A percentile compares a stretch with the other conserved stretches of the same genome.
phyloP scores from a whole-genome alignment of 768 basidiomycete genomes.

The Sarcodon aspratus region DNA sequence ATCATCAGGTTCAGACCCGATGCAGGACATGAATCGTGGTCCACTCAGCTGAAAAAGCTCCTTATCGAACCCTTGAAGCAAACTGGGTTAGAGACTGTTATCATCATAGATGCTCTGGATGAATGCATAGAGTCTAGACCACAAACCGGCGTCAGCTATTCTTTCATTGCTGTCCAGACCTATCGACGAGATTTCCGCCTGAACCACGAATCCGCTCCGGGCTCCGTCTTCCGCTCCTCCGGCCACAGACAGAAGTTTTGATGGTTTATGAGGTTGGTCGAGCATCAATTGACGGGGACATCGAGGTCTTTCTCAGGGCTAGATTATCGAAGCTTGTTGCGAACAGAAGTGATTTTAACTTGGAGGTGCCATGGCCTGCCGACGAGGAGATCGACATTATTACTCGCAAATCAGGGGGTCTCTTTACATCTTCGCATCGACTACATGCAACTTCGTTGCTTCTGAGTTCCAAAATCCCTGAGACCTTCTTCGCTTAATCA shows the following conservation, averaged over 20 bases:
- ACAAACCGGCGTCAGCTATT: slow-evolving; percentile 2
- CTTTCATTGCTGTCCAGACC: slow-evolving; percentile 1
- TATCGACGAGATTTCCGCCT: slow-evolving; percentile 1
- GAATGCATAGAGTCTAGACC: slow-evolving; percentile 8
- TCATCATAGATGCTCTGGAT: slow-evolving; percentile 10
- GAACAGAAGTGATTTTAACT: background rate
- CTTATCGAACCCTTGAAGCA: slow-evolving; percentile 3
- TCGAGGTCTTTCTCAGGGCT: background rate
- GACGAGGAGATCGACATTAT: background rate
- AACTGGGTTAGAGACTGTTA: background rate
- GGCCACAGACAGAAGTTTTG: background rate
- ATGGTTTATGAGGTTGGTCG: background rate
- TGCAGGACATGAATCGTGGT: background rate
- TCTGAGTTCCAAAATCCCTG: slow-evolving; percentile 1
- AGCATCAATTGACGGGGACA: background rate
- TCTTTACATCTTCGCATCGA: slow-evolving; percentile 15
- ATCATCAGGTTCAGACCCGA: background rate
- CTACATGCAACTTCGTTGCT: slow-evolving; percentile 10
- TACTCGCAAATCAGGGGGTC: slow-evolving; percentile 1
- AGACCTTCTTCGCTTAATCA: background rate
- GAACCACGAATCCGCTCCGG: slow-evolving; percentile 1
- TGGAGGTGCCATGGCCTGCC: slow-evolving; percentile 1
- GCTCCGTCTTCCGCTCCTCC: background rate
- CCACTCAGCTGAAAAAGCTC: slow-evolving; percentile 3
- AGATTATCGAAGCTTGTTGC: background rate